Base-by-base conservation (phyloP, 2,329 filamentous ascomycete species). In the Chaetomium globosum region DNA sequence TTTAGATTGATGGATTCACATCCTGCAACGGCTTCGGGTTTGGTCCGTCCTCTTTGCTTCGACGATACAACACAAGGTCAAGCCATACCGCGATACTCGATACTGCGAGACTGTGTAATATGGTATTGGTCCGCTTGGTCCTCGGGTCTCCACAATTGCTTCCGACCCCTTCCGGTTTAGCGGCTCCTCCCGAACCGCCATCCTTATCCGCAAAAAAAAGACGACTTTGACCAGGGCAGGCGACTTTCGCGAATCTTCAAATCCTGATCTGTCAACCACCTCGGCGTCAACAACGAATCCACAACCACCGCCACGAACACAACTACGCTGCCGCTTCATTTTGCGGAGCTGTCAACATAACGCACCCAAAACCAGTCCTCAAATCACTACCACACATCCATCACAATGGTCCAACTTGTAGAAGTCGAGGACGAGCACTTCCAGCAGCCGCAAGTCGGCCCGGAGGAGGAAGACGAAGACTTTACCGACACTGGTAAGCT, bases 361-460 rank as follows among this genome's bases (percentile, higher is more conserved):
- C 56, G 36, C 46, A 30, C 39, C 7, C 30, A 12, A 28, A 21
- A 31, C 23, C 21, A 13, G 30, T 16, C 12, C 31, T 39, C 30
- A 36, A 26, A 56, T 53, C 39, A 65, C 46, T 63, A 16, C 48
- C 23, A 54, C 65, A 61, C 56, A 63, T 49, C 57, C 65, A 70
- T 65, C 80, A 88, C 79, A 74, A 97, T 98, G 94, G 94, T 98
- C 79, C 92, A 94, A 81, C 91, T 98, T 77, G 91, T 92, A 77
- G 94, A 98, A 84, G 94, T 98, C 76, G 89, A 96, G 77, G 94
- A 98, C 78, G 93, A 97, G 85, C 91, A 96, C 80, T 96, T 97
- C 83, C 84, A 89, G 80, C 82, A 86, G 78, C 81, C 84, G 71
- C 88, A 90, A 74, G 80, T 87, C 68, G 83, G 86, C 65, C 86